Conservation (phyloP, 352 stramenopile genomes). For the Phytopythium oedochilum region DNA sequence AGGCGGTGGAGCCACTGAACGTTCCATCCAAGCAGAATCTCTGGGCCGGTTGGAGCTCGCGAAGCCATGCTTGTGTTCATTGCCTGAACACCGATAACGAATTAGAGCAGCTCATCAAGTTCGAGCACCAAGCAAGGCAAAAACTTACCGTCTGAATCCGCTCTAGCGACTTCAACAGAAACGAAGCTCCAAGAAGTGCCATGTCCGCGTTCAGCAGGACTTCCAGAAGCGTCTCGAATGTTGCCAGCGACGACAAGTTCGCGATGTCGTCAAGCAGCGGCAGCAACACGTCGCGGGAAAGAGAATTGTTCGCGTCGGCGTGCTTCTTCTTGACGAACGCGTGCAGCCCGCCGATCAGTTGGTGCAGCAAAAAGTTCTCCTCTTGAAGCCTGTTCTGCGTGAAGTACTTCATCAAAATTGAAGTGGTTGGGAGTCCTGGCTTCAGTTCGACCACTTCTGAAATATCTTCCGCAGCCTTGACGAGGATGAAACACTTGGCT, state of each 20-base stretch:
- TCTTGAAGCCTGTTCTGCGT: slow-evolving; percentile 84
- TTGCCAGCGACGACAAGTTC: slow-evolving; percentile 56
- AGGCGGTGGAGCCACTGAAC: slow-evolving; percentile 64
- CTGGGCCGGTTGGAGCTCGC: slow-evolving; percentile 43
- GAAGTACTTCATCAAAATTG: slow-evolving; percentile 81
- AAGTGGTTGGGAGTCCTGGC: slow-evolving; percentile 38
- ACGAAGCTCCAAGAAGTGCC: slow-evolving; percentile 41
- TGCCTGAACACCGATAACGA: slow-evolving; percentile 18
- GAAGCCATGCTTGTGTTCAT: slow-evolving; percentile 56
- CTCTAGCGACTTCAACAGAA: slow-evolving; percentile 56
- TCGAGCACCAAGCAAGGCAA: neutral
- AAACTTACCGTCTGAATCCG: slow-evolving; percentile 50
- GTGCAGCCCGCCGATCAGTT: slow-evolving; percentile 68
- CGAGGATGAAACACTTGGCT: slow-evolving; percentile 55
- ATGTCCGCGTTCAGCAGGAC: slow-evolving; percentile 61
- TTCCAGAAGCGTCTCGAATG: slow-evolving; percentile 70
- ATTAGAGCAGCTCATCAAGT: neutral
- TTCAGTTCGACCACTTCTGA: slow-evolving; percentile 65
- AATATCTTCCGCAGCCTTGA: slow-evolving; percentile 17
- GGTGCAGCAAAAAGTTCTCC: slow-evolving; percentile 81
- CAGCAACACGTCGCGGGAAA: slow-evolving; percentile 48
- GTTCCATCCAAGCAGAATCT: slow-evolving; percentile 62
- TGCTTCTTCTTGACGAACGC: slow-evolving; percentile 69
- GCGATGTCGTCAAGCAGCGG: slow-evolving; percentile 61
- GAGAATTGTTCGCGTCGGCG: slow-evolving; percentile 20